phyloP scores from a whole-genome alignment of 2,329 filamentous ascomycete species.

The Alternaria panax region DNA sequence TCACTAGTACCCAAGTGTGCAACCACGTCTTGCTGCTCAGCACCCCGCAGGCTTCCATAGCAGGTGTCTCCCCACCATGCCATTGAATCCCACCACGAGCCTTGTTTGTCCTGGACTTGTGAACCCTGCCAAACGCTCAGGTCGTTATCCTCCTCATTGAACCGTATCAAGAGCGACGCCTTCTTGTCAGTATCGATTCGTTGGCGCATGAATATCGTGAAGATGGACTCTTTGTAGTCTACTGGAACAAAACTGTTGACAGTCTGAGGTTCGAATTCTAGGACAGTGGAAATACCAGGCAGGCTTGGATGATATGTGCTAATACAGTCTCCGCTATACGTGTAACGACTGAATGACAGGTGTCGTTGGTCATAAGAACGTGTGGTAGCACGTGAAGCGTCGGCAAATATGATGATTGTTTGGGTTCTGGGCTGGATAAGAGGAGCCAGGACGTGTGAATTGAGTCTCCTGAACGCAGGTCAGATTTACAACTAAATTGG shows the following conservation, averaged over 20 bases:
- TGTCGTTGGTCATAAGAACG: neutral
- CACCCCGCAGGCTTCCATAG: neutral
- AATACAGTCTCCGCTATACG: conserved; percentile 19
- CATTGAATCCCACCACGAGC: neutral
- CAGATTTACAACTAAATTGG: conserved; percentile 3
- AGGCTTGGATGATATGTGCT: neutral
- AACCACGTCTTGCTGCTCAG: neutral
- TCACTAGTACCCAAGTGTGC: conserved; percentile 4
- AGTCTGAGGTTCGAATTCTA: neutral
- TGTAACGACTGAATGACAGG: conserved; percentile 16
- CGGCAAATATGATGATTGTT: conserved; percentile 20
- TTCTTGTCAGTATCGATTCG: neutral
- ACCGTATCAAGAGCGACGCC: conserved; percentile 9
- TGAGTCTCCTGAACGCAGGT: neutral
- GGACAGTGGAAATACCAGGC: neutral
- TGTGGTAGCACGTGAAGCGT: neutral
- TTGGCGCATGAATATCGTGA: neutral
- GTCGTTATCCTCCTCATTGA: conserved; percentile 19
- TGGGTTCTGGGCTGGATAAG: conserved; percentile 21
- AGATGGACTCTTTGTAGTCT: neutral
- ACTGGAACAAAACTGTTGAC: conserved; percentile 7
- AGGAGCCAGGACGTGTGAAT: neutral
- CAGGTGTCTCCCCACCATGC: conserved; percentile 30
- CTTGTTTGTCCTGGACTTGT: neutral
- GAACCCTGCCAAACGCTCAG: conserved; percentile 11